A percentile compares a stretch with the other conserved stretches of the same genome.
Evolutionary conservation across 2,329 filamentous ascomycete genomes (phyloP).

Genomic region (Chaetomiaceae sp.): DNA sequence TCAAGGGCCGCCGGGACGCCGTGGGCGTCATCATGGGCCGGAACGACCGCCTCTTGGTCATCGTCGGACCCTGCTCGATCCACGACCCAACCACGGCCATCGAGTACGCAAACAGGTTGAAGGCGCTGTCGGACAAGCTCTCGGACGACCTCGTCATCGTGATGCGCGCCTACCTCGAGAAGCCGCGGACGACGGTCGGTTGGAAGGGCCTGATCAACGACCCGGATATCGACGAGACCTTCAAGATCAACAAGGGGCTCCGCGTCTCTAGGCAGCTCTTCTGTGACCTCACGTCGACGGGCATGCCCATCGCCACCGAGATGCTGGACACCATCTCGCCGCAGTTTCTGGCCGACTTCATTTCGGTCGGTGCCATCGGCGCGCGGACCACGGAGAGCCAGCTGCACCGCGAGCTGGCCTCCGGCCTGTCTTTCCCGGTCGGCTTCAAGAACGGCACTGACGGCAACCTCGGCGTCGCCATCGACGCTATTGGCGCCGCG

Average conservation of each 20-base stretch:
- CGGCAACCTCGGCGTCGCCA: slow-evolving; percentile 81
- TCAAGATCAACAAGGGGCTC: slow-evolving; percentile 98
- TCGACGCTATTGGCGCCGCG: slow-evolving; percentile 88
- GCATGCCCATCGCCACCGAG: slow-evolving; percentile 93
- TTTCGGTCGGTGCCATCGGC: slow-evolving; percentile 92
- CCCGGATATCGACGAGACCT: slow-evolving; percentile 93
- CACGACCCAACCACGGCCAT: slow-evolving; percentile 85
- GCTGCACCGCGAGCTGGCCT: slow-evolving; percentile 91
- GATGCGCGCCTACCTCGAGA: slow-evolving; percentile 98
- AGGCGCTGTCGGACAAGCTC: slow-evolving; percentile 71
- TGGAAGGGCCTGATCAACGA: slow-evolving; percentile 99
- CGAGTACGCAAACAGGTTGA: slow-evolving; percentile 79
- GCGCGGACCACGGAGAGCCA: slow-evolving; percentile 95
- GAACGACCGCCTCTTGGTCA: slow-evolving; percentile 83
- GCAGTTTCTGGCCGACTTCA: slow-evolving; percentile 93
- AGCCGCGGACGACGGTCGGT: slow-evolving; percentile 94
- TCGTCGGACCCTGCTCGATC: slow-evolving; percentile 94
- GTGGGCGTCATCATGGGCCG: slow-evolving; percentile 71
- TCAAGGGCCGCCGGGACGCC: slow-evolving; percentile 62
- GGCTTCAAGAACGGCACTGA: slow-evolving; percentile 99
- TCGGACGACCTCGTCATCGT: slow-evolving; percentile 80
- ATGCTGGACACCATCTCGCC: slow-evolving; percentile 99
- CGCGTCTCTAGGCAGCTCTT: slow-evolving; percentile 90
- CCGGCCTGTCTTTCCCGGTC: slow-evolving; percentile 91
- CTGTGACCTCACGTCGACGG: slow-evolving; percentile 75